A percentile compares a stretch with the other conserved stretches of the same genome.
Conservation (phyloP, 202 grass and related monocot species). For the Dendrocalamus latiflorus region DNA sequence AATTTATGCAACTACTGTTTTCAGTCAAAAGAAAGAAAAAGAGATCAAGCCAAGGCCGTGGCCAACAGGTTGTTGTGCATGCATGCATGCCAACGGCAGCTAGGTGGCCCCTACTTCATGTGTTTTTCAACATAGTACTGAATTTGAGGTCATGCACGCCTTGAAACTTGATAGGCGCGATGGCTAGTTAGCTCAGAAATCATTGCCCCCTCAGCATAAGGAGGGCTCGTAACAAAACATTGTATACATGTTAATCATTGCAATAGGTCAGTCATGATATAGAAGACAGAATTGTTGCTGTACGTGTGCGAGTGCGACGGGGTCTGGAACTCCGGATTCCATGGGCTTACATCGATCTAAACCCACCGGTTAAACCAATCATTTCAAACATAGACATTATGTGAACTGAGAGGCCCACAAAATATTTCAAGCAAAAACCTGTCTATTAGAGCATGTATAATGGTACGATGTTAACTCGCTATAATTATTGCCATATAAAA, state of each 20-base stretch:
- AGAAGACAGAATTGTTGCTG: background rate
- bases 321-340: too few relatives aligned
- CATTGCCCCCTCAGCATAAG: background rate
- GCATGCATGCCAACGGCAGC: slow-evolving; percentile 17
- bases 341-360: background rate
- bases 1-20: background rate
- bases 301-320: slow-evolving; percentile 20
- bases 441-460: background rate
- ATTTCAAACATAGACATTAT: background rate
- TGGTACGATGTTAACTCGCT: too few relatives aligned
- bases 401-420: background rate
- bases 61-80: slow-evolving; percentile 8
- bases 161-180: slow-evolving; percentile 23
- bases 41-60: background rate
- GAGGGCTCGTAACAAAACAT: background rate
- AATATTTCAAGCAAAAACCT: background rate
- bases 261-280: background rate
- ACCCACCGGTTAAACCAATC: background rate
- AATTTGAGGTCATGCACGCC: slow-evolving; percentile 36
- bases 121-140: slow-evolving; percentile 36
- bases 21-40: slow-evolving; percentile 16
- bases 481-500: too few relatives aligned
- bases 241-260: slow-evolving; percentile 26
- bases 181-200: slow-evolving; percentile 17
- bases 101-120: slow-evolving; percentile 11